These are phyloP conservation scores for Magnusiomyces fungicola DNA, from an alignment of 1,139 yeast species.

Conservation along the genomic window DNA sequence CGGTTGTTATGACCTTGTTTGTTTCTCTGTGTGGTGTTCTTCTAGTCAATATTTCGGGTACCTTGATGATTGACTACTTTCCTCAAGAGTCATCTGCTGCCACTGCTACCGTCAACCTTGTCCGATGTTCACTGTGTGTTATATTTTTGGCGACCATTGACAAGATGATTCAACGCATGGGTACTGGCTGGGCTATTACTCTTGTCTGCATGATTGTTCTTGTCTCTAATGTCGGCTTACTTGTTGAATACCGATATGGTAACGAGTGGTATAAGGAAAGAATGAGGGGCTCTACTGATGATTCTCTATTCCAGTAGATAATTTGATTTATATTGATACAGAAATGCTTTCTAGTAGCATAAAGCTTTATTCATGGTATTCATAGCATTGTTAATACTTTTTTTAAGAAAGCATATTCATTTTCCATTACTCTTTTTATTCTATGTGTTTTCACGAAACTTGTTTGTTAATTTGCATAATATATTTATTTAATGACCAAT, in stretches of 20 bases:
- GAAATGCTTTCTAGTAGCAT: too few species aligned
- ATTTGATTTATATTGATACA: too few species aligned
- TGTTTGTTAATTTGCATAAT: too few species aligned
- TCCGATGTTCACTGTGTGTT: conserved; percentile 55
- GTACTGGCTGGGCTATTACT: conserved; percentile 59
- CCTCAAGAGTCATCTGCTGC: conserved; percentile 57
- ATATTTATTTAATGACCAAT: too few species aligned
- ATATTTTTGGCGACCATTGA: conserved; percentile 55
- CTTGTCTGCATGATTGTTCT: conserved; percentile 40
- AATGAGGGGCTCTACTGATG: background rate
- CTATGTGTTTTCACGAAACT: too few species aligned
- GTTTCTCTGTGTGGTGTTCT: conserved; percentile 46
- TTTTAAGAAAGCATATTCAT: too few species aligned
- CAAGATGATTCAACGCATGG: conserved; percentile 45
- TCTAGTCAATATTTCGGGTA: conserved; percentile 44
- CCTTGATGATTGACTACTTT: conserved; percentile 53
- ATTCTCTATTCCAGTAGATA: background rate
- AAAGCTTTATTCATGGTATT: too few species aligned
- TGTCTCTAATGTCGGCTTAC: background rate
- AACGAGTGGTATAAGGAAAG: conserved; percentile 2
- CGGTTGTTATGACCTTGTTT: conserved; percentile 42
- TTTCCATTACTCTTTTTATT: too few species aligned
- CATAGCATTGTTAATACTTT: too few species aligned
- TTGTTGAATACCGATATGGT: background rate
- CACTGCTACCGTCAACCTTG: conserved; percentile 51